Percentiles rank a stretch among this genome's conserved stretches.
Evolutionary conservation across 306 rosid genomes (phyloP).

Genomic region (Psophocarpus tetragonolobus): DNA sequence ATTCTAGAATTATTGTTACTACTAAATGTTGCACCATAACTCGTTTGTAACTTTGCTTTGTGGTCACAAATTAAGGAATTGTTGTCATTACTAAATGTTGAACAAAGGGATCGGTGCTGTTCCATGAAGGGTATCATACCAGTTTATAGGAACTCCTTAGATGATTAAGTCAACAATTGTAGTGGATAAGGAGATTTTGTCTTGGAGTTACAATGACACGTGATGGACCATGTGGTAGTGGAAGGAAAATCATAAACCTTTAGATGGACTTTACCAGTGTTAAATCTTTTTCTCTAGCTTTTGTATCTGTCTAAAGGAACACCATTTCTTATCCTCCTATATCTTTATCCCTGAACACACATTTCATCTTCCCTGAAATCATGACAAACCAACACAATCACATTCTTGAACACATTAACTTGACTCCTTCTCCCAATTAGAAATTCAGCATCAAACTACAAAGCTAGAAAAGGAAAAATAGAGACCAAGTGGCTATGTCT

Average conservation of each 20-base stretch:
- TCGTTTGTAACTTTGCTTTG: too few species aligned
- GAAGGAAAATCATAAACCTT: slow-evolving; percentile 33
- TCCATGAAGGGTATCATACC: slow-evolving; percentile 7
- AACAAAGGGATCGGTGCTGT: neutral
- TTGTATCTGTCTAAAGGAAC: slow-evolving; percentile 35
- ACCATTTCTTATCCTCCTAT: slow-evolving; percentile 33
- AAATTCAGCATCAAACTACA: neutral
- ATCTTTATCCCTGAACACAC: slow-evolving; percentile 18
- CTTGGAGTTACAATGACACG: slow-evolving; percentile 44
- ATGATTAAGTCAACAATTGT: slow-evolving; percentile 17
- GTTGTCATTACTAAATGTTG: neutral
- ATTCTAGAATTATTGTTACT: neutral
- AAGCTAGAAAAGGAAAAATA: slow-evolving; percentile 1
- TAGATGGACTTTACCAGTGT: slow-evolving; percentile 35
- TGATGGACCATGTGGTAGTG: slow-evolving; percentile 55
- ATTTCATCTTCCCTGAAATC: slow-evolving; percentile 30
- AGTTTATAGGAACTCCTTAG: neutral
- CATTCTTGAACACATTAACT: slow-evolving; percentile 11
- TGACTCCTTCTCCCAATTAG: neutral
- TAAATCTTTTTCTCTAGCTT: slow-evolving; percentile 46
- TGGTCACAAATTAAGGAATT: slow-evolving; percentile 14
- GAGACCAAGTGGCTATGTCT: neutral
- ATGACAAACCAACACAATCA: slow-evolving; percentile 7
- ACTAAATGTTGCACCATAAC: neutral
- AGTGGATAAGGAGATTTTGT: slow-evolving; percentile 42